Percentiles rank a stretch among this genome's conserved stretches.
phyloP scores from a whole-genome alignment of 2,329 filamentous ascomycete species.

The Clarireedia sp. region DNA sequence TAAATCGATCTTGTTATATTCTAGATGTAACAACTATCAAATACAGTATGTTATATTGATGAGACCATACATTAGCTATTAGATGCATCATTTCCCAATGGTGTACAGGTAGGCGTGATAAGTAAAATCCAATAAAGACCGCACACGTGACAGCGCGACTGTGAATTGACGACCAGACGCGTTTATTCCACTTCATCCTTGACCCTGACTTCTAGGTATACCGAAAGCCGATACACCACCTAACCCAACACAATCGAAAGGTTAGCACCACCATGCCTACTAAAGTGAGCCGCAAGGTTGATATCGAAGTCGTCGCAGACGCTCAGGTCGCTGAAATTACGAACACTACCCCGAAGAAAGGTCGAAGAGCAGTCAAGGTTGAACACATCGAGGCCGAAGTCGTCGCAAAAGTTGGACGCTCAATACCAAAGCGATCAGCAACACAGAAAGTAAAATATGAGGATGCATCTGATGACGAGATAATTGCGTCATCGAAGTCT shows the following conservation, averaged over 20 bases:
- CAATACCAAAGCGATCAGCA: neutral
- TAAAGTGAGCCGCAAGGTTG: too few species aligned
- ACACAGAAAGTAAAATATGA: neutral
- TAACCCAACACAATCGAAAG: too few species aligned
- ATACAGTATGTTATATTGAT: slow-evolving; percentile 4
- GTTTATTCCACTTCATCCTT: too few species aligned
- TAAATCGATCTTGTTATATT: neutral
- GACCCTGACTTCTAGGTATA: too few species aligned
- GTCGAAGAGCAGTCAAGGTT: slow-evolving; percentile 5
- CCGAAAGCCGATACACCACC: too few species aligned
- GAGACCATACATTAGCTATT: neutral
- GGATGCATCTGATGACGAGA: neutral
- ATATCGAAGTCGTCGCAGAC: neutral
- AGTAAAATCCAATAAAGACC: too few species aligned
- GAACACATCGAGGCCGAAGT: slow-evolving; percentile 14
- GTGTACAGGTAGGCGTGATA: too few species aligned
- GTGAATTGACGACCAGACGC: too few species aligned
- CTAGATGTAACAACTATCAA: neutral
- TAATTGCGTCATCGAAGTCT: neutral
- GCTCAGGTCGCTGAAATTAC: slow-evolving; percentile 4
- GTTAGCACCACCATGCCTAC: too few species aligned
- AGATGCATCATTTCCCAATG: too few species aligned
- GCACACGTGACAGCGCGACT: too few species aligned
- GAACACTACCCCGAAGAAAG: slow-evolving; percentile 10
- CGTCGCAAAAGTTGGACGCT: slow-evolving; percentile 10